Percentiles rank a stretch among this genome's conserved stretches.
Evolutionary conservation across 352 stramenopile genomes (phyloP).

Genomic region (Phytophthora chlamydospora): DNA sequence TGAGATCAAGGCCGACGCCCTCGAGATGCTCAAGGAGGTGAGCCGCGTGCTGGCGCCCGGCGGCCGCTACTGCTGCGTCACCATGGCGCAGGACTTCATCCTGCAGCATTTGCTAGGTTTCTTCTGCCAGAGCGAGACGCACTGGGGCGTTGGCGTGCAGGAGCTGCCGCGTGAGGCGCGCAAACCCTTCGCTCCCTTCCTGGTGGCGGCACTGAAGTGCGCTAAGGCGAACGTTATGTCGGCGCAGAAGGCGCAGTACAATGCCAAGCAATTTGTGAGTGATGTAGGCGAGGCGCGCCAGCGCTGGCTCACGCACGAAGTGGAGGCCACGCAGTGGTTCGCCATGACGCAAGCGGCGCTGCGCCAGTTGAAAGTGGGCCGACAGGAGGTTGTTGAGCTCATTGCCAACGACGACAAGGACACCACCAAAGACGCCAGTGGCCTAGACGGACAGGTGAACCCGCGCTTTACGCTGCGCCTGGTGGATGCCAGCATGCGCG

Average conservation of each 20-base stretch:
- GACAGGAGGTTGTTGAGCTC: slow-evolving; percentile 63
- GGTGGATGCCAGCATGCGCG: slow-evolving; percentile 54
- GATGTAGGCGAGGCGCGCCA: slow-evolving; percentile 33
- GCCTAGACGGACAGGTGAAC: slow-evolving; percentile 34
- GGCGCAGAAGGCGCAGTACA: slow-evolving; percentile 45
- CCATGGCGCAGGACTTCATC: slow-evolving; percentile 84
- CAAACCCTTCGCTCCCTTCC: slow-evolving; percentile 63
- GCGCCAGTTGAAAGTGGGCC: slow-evolving; percentile 54
- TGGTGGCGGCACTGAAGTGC: slow-evolving; percentile 50
- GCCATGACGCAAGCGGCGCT: slow-evolving; percentile 58
- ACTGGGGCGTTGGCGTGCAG: slow-evolving; percentile 44
- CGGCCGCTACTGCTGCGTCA: slow-evolving; percentile 79
- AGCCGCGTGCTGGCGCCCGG: slow-evolving; percentile 57
- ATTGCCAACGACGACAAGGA: slow-evolving; percentile 50
- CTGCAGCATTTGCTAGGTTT: slow-evolving; percentile 60
- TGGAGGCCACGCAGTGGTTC: slow-evolving; percentile 68
- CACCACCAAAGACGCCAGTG: slow-evolving; percentile 10
- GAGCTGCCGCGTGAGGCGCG: slow-evolving; percentile 48
- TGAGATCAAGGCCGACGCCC: slow-evolving; percentile 47
- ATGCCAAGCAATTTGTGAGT: slow-evolving; percentile 48
- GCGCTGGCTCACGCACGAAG: slow-evolving; percentile 59
- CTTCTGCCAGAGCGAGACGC: slow-evolving; percentile 36
- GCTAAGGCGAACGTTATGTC: slow-evolving; percentile 24
- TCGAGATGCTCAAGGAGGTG: slow-evolving; percentile 76
- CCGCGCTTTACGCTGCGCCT: slow-evolving; percentile 66